These are phyloP conservation scores for Nicotiana noctiflora DNA, from an alignment of 257 asterid species.

Conservation along the genomic window DNA sequence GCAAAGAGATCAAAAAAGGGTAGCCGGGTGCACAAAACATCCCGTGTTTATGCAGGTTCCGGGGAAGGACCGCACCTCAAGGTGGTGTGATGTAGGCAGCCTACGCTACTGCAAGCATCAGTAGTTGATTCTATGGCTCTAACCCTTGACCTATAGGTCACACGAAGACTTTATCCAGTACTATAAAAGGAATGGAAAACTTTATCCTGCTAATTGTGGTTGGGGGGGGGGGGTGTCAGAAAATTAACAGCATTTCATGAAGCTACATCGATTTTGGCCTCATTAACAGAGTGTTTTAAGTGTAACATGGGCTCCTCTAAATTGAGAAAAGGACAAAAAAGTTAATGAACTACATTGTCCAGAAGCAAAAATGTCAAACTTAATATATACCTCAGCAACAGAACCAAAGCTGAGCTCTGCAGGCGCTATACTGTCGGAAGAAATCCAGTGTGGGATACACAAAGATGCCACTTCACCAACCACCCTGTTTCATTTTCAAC, in stretches of 20 bases:
- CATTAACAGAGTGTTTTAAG: neutral
- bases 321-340: neutral
- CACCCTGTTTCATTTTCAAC: constrained; percentile 44
- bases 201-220: too few species aligned
- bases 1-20: neutral
- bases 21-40: too few species aligned
- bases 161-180: neutral
- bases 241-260: neutral
- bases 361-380: neutral
- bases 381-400: constrained; percentile 42
- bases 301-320: constrained; percentile 3
- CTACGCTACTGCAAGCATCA: too few species aligned
- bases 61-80: too few species aligned
- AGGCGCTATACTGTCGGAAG: constrained; percentile 41
- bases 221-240: too few species aligned
- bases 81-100: too few species aligned
- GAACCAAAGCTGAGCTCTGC: constrained; percentile 34
- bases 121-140: too few species aligned
- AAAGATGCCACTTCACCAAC: constrained; percentile 60
- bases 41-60: too few species aligned
- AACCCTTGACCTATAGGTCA: too few species aligned
- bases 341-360: neutral
- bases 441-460: constrained; percentile 64
- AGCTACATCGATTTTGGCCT: neutral
- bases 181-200: too few species aligned